Evolutionary conservation across 176 grass and related monocot species (phyloP).

Genomic region (Aegilops sharonensis): DNA sequence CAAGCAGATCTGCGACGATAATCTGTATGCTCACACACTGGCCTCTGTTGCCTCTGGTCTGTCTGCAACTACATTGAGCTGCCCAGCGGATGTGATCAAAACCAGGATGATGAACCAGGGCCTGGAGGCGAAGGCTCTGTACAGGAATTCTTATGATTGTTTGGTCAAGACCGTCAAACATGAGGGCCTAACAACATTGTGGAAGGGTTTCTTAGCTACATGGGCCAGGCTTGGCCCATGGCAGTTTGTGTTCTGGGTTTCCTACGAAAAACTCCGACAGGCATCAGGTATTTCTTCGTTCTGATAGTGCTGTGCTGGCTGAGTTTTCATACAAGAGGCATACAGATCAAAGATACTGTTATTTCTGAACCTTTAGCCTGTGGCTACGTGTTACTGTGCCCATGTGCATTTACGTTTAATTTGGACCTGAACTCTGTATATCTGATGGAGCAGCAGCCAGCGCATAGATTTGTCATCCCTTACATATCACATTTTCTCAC

Average conservation of each 20-base stretch:
- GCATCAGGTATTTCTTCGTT: slow-evolving; percentile 75
- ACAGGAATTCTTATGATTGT: slow-evolving; percentile 83
- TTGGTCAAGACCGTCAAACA: slow-evolving; percentile 65
- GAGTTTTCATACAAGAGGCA: not conserved
- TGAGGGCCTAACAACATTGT: slow-evolving; percentile 60
- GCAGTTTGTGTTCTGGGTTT: slow-evolving; percentile 96
- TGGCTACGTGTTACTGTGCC: not conserved
- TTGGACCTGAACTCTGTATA: not conserved
- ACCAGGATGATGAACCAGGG: slow-evolving; percentile 90
- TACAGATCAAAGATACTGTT: not conserved
- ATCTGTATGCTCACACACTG: slow-evolving; percentile 64
- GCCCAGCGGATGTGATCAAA: slow-evolving; percentile 85
- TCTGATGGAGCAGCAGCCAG: not conserved
- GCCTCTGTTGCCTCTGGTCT: slow-evolving; percentile 73
- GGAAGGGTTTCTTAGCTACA: slow-evolving; percentile 87
- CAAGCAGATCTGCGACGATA: slow-evolving; percentile 62
- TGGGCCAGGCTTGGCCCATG: slow-evolving; percentile 88
- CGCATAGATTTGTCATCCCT: not conserved
- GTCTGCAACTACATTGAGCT: slow-evolving; percentile 59
- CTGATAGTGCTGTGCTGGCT: slow-evolving; percentile 23
- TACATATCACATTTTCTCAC: not conserved
- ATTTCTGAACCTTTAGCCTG: not conserved
- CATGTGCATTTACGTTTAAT: not conserved
- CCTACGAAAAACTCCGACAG: slow-evolving; percentile 66
- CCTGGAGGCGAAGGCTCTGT: slow-evolving; percentile 30